These are phyloP conservation scores for Cladosporium sp. DNA, from an alignment of 2,329 filamentous ascomycete genomes.

Conservation along the genomic window DNA sequence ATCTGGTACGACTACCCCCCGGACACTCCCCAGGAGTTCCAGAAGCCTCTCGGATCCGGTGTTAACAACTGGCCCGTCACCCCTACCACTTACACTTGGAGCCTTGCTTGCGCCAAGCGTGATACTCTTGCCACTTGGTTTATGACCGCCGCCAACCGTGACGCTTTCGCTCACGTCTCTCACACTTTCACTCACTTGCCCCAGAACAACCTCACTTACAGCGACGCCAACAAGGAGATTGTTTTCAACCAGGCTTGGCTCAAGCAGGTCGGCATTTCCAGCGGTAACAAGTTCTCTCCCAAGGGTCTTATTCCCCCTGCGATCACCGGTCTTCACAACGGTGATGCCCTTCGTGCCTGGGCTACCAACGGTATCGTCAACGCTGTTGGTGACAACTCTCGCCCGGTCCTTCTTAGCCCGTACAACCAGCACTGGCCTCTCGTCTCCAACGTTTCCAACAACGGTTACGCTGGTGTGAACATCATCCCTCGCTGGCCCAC, in stretches of 20 bases:
- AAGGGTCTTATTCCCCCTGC: constrained; percentile 59
- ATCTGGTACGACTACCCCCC: constrained; percentile 40
- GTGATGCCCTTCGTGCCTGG: constrained; percentile 58
- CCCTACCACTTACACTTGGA: constrained; percentile 47
- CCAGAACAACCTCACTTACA: constrained; percentile 58
- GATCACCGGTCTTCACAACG: constrained; percentile 62
- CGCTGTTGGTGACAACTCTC: constrained; percentile 61
- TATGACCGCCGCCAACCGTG: constrained; percentile 43
- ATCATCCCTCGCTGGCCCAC: constrained; percentile 59
- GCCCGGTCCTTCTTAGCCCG: constrained; percentile 49
- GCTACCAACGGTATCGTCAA: constrained; percentile 55
- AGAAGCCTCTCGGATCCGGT: constrained; percentile 40
- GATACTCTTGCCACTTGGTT: constrained; percentile 55
- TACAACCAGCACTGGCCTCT: constrained; percentile 54
- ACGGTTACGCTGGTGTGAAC: constrained; percentile 54
- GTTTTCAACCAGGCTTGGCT: constrained; percentile 59
- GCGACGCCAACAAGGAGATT: constrained; percentile 55
- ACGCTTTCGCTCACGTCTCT: constrained; percentile 56
- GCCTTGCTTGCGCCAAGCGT: constrained; percentile 44
- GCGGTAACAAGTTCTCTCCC: constrained; percentile 45
- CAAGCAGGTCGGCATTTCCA: constrained; percentile 48
- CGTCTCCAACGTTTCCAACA: constrained; percentile 46
- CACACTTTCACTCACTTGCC: constrained; percentile 60
- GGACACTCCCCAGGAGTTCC: constrained; percentile 43
- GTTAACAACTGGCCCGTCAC: constrained; percentile 36